Conservation (phyloP, 495 filamentous ascomycete genomes). For the Tuber borchii region DNA sequence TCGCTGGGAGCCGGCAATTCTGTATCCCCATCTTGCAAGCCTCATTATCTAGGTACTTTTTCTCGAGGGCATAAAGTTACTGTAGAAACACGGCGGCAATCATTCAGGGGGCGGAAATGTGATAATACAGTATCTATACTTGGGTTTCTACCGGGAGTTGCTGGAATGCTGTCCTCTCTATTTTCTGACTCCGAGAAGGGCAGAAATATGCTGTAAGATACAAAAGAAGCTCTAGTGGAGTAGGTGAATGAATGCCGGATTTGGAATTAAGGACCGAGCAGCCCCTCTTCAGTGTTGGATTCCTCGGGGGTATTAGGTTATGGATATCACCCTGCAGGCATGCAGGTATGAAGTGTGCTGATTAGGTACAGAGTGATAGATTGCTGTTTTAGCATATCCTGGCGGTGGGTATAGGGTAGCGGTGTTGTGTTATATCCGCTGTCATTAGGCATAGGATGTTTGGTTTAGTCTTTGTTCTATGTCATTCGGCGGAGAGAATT, state of each 20-base stretch:
- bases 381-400: not conserved
- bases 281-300: not conserved
- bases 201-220: not conserved
- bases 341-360: not conserved
- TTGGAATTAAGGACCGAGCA: not conserved
- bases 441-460: not conserved
- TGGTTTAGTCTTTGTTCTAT: not conserved
- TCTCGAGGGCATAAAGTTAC: not conserved
- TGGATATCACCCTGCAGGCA: not conserved
- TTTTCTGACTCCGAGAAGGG: not conserved
- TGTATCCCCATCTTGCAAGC: not conserved
- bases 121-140: not conserved
- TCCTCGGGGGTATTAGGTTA: not conserved
- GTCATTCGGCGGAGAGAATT: not conserved
- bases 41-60: not conserved
- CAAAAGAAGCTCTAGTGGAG: not conserved
- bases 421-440: not conserved
- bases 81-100: not conserved
- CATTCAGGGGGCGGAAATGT: not conserved
- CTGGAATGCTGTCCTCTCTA: not conserved
- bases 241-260: not conserved
- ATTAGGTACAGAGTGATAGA: not conserved
- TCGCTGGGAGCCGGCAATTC: not conserved
- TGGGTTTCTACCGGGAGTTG: not conserved
- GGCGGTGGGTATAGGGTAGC: not conserved